These are phyloP conservation scores for Pseudogymnoascus sp. DNA, from an alignment of 2,329 filamentous ascomycete species.

Conservation along the genomic window DNA sequence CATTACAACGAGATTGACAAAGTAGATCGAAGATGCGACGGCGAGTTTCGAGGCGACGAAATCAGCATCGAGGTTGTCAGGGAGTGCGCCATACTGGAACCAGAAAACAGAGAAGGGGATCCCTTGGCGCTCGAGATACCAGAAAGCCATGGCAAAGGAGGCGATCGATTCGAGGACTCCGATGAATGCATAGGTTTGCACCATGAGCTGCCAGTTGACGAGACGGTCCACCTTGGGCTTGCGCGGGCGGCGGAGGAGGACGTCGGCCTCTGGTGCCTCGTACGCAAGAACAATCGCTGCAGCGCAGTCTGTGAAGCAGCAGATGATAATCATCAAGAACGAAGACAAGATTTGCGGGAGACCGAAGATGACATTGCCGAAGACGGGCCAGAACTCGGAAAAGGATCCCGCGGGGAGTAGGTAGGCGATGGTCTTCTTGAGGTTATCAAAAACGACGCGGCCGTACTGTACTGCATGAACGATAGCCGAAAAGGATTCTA, in stretches of 20 bases:
- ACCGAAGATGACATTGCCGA: slow-evolving; percentile 56
- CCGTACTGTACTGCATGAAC: slow-evolving; percentile 66
- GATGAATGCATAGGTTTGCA: slow-evolving; percentile 66
- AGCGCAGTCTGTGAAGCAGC: slow-evolving; percentile 68
- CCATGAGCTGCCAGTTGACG: slow-evolving; percentile 64
- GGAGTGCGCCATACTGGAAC: slow-evolving; percentile 56
- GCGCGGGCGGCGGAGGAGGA: slow-evolving; percentile 61
- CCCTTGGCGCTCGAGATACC: slow-evolving; percentile 56
- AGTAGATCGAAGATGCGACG: slow-evolving; percentile 53
- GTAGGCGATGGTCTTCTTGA: slow-evolving; percentile 63
- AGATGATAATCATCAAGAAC: slow-evolving; percentile 45
- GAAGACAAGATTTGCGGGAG: slow-evolving; percentile 53
- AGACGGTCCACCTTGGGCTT: slow-evolving; percentile 63
- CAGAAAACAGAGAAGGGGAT: slow-evolving; percentile 59
- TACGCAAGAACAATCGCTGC: slow-evolving; percentile 69
- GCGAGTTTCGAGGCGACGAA: slow-evolving; percentile 46
- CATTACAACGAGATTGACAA: slow-evolving; percentile 75
- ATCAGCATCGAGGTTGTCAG: slow-evolving; percentile 39
- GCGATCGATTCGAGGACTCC: slow-evolving; percentile 55
- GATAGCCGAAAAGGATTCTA: slow-evolving; percentile 62
- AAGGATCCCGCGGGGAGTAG: slow-evolving; percentile 53
- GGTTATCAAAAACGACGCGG: slow-evolving; percentile 68
- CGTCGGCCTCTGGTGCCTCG: slow-evolving; percentile 69
- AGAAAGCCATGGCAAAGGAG: slow-evolving; percentile 60
- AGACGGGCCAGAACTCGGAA: slow-evolving; percentile 55